Conservation (phyloP, 257 asterid species). For the Pogostemon cablin region DNA sequence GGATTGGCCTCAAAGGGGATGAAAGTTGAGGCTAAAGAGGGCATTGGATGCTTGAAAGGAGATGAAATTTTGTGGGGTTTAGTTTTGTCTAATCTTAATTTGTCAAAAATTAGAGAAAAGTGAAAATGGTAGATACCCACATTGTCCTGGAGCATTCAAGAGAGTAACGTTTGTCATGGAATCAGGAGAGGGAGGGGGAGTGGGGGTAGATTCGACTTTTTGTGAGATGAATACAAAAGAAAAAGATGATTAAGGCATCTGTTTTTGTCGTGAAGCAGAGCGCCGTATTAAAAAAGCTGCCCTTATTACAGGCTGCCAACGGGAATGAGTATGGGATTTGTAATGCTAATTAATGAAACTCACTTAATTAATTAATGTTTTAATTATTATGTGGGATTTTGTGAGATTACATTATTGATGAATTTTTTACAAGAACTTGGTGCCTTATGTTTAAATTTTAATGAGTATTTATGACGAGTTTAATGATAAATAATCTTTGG, state of each 20-base stretch:
- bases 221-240: slow-evolving; percentile 41
- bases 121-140: slow-evolving; percentile 52
- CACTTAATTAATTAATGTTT: background rate
- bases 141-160: slow-evolving; percentile 63
- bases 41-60: slow-evolving; percentile 75
- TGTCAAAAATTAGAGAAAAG: slow-evolving; percentile 2
- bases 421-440: too few species aligned
- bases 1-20: slow-evolving; percentile 58
- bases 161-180: slow-evolving; percentile 84
- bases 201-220: slow-evolving; percentile 39
- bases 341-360: slow-evolving; percentile 5
- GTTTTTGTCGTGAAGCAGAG: slow-evolving; percentile 53
- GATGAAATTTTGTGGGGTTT: slow-evolving; percentile 62
- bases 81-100: slow-evolving; percentile 52
- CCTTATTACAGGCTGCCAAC: slow-evolving; percentile 30
- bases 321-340: slow-evolving; percentile 19
- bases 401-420: background rate
- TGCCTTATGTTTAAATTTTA: background rate
- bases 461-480: too few species aligned
- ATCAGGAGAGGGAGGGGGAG: slow-evolving; percentile 31
- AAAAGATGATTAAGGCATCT: slow-evolving; percentile 41
- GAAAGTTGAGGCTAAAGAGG: slow-evolving; percentile 51
- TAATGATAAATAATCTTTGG: too few species aligned
- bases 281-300: slow-evolving; percentile 38
- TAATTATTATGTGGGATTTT: background rate